Evolutionary conservation across 140 eudicot species (phyloP).

Genomic region (Ambrosia hybrid): DNA sequence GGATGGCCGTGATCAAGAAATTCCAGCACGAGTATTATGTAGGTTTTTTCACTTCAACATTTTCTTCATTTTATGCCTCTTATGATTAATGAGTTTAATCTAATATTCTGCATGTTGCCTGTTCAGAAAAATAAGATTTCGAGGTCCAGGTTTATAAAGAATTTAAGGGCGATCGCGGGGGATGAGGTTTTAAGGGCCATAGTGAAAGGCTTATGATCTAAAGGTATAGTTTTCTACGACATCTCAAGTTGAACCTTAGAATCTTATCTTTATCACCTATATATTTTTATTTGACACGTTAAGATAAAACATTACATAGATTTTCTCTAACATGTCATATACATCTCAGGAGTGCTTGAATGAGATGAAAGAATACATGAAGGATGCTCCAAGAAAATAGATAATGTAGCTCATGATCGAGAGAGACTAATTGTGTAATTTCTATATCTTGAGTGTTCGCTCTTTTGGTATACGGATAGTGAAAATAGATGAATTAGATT

Average conservation of each 20-base stretch:
- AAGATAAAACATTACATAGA: background rate
- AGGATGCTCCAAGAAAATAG: too few relatives aligned
- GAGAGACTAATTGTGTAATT: too few relatives aligned
- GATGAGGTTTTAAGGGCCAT: conserved; percentile 37
- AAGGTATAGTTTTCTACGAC: background rate
- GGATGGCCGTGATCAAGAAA: conserved; percentile 32
- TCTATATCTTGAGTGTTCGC: too few relatives aligned
- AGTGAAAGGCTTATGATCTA: conserved; percentile 20
- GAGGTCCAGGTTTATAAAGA: conserved; percentile 29
- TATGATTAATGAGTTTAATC: background rate
- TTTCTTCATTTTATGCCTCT: background rate
- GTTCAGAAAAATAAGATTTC: conserved; percentile 38
- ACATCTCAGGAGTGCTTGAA: too few relatives aligned
- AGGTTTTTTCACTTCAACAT: conserved; percentile 17
- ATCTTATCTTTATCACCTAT: background rate
- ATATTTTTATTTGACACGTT: background rate
- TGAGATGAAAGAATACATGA: too few relatives aligned
- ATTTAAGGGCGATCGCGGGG: conserved; percentile 35
- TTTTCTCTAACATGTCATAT: background rate
- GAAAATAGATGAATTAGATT: too few relatives aligned
- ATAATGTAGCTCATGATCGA: too few relatives aligned
- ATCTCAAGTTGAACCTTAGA: background rate
- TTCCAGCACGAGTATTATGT: conserved; percentile 38
- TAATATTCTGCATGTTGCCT: background rate
- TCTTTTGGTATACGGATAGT: too few relatives aligned